Conservation (phyloP, 225 moss, liverwort and hornwort species). For the Pseudoscleropodium purum region DNA sequence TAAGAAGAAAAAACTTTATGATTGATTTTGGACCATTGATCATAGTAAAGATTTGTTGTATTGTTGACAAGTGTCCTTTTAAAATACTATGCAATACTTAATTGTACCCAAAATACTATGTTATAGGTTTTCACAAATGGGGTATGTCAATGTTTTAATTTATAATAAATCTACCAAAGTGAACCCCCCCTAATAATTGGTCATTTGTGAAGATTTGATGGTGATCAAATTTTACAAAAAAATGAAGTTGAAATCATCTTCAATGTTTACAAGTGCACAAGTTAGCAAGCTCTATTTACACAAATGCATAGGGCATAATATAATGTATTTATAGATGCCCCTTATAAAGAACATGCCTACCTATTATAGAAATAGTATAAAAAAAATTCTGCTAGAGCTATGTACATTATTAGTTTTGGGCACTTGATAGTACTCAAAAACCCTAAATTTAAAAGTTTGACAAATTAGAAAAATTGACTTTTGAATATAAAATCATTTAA, state of each 20-base stretch:
- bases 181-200: background rate
- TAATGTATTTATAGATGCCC: background rate
- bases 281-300: background rate
- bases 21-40: no score
- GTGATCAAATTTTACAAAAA: background rate
- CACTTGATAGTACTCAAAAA: background rate
- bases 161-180: background rate
- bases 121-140: background rate
- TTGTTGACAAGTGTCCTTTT: no score
- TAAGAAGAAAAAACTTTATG: no score
- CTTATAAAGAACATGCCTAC: background rate
- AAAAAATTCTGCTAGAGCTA: no score
- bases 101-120: no score
- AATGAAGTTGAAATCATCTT: background rate
- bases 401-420: no score
- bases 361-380: no score
- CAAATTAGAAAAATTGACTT: background rate
- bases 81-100: no score
- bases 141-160: background rate
- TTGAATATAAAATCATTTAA: background rate
- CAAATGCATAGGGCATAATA: background rate
- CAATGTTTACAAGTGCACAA: rapidly evolving
- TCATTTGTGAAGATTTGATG: background rate
- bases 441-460: background rate
- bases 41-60: no score